phyloP scores from a whole-genome alignment of 2,329 filamentous ascomycete genomes.

The Fusarium denticulatum region DNA sequence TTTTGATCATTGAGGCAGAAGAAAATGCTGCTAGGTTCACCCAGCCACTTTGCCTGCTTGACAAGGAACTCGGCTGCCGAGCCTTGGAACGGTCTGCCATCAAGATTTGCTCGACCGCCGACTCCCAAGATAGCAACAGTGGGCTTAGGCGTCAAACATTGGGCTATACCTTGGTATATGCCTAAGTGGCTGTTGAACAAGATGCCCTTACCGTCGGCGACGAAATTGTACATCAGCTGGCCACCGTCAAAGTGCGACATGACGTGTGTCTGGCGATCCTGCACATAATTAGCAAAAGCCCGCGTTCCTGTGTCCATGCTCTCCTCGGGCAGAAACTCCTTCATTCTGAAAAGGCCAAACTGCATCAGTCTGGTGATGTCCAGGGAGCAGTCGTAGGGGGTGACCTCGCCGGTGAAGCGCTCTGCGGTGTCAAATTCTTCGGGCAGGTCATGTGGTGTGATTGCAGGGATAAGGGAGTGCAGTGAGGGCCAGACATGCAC shows the following conservation, averaged over 20 bases:
- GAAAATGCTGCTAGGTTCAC: not conserved
- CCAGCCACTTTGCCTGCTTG: not conserved
- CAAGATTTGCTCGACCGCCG: not conserved
- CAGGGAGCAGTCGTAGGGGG: not conserved
- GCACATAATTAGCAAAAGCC: not conserved
- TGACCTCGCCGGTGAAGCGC: not conserved
- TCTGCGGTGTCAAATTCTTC: not conserved
- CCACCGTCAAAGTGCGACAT: not conserved
- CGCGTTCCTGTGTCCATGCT: not conserved
- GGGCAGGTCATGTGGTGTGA: fast-evolving
- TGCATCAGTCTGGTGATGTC: not conserved
- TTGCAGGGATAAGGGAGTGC: not conserved
- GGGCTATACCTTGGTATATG: not conserved
- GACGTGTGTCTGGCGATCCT: not conserved
- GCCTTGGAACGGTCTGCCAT: not conserved
- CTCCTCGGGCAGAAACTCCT: not conserved
- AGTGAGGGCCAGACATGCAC: not conserved
- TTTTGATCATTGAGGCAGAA: not conserved
- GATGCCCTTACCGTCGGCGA: not conserved
- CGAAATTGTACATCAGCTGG: not conserved
- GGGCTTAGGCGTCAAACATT: not conserved
- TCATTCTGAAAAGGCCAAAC: not conserved
- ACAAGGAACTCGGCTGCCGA: not conserved
- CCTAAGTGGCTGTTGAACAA: not conserved
- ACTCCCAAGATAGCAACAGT: not conserved